These are phyloP conservation scores for Hysterium pulicare DNA, from an alignment of 2,329 filamentous ascomycete genomes.

Conservation along the genomic window DNA sequence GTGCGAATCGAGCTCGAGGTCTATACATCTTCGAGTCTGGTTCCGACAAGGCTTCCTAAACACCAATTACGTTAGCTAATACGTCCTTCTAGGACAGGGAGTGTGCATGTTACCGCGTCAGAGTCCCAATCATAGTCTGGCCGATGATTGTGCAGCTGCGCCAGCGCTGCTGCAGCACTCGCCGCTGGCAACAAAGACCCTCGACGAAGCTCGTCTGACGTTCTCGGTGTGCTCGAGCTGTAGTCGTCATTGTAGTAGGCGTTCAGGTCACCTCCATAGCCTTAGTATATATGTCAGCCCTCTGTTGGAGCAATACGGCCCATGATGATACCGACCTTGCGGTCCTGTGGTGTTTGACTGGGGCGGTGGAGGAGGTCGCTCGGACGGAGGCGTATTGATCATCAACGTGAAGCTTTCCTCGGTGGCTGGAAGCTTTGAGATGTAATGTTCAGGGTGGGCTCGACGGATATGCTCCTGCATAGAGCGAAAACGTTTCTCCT, in stretches of 20 bases:
- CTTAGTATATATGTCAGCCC: constrained; percentile 31
- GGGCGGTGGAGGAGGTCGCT: constrained; percentile 57
- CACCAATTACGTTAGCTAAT: constrained; percentile 19
- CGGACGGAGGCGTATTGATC: constrained; percentile 84
- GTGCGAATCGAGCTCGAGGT: constrained; percentile 39
- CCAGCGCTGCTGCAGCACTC: constrained; percentile 80
- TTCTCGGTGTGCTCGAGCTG: constrained; percentile 64
- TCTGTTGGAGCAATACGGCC: constrained; percentile 25
- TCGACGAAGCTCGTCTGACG: constrained; percentile 65
- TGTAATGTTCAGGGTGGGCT: constrained; percentile 95
- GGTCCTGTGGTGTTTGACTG: constrained; percentile 38
- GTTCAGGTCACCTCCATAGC: constrained; percentile 59
- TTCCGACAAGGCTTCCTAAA: constrained; percentile 37
- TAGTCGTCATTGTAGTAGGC: constrained; percentile 65
- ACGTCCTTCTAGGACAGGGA: constrained; percentile 9
- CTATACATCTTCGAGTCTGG: constrained; percentile 36
- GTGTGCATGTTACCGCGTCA: constrained; percentile 28
- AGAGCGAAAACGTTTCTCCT: constrained; percentile 95
- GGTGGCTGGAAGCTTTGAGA: constrained; percentile 94
- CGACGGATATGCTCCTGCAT: constrained; percentile 99
- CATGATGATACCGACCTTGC: constrained; percentile 30
- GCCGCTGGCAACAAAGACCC: constrained; percentile 64
- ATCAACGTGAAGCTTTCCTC: constrained; percentile 97
- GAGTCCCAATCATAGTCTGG: constrained; percentile 56
- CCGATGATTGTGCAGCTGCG: constrained; percentile 78